phyloP scores from a whole-genome alignment of 2,329 filamentous ascomycete genomes.

The Trichoderma koningii region DNA sequence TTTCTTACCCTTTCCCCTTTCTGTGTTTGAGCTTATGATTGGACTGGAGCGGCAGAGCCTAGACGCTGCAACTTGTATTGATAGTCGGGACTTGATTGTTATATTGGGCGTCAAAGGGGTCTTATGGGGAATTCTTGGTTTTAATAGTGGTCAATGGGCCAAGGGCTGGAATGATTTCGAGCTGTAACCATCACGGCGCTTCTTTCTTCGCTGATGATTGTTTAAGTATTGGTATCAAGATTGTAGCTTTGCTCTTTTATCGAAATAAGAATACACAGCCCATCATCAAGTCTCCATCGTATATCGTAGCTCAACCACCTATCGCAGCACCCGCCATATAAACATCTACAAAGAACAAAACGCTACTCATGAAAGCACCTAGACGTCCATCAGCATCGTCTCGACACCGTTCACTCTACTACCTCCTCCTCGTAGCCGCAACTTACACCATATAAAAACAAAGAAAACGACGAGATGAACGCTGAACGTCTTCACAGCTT shows the following conservation, averaged over 20 bases:
- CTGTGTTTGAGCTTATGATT: not conserved
- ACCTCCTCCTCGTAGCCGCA: not conserved
- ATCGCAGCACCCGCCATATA: not conserved
- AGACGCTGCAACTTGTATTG: constrained; percentile 18
- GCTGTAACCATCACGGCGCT: constrained; percentile 1
- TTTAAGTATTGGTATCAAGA: not conserved
- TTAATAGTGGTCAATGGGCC: constrained; percentile 4
- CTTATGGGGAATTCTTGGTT: constrained; percentile 1
- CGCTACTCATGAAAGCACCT: not conserved
- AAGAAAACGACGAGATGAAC: not conserved
- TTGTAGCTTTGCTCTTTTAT: not conserved
- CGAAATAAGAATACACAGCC: not conserved
- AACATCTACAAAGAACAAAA: not conserved
- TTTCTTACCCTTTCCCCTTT: not conserved
- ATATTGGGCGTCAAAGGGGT: constrained; percentile 15
- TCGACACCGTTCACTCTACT: not conserved
- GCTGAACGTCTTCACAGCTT: constrained; percentile 41
- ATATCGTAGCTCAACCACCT: not conserved
- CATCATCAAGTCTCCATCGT: not conserved
- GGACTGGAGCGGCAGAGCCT: constrained; percentile 5
- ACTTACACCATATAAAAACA: not conserved
- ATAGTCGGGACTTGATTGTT: constrained; percentile 13
- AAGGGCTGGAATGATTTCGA: constrained; percentile 7
- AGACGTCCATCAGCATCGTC: not conserved
- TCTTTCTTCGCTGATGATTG: not conserved